These are phyloP conservation scores for Gossypium bickii DNA, from an alignment of 345 rosid species.

Conservation along the genomic window DNA sequence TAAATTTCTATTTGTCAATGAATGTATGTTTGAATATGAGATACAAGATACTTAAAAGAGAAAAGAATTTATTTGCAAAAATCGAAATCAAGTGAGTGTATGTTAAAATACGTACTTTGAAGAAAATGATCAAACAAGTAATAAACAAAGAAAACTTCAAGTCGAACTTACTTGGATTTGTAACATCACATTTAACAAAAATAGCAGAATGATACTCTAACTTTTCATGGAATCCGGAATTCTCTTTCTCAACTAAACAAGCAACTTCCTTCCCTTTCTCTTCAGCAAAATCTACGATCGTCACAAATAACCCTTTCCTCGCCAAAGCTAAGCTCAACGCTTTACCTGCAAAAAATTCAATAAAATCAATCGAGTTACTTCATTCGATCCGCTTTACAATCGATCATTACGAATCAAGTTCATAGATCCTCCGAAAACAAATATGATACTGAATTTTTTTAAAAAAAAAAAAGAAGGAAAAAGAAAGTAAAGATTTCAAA, in stretches of 20 bases:
- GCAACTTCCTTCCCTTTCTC: constrained; percentile 68
- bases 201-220: constrained; percentile 57
- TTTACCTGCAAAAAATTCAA: constrained; percentile 49
- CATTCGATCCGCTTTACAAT: background rate
- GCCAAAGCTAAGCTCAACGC: constrained; percentile 81
- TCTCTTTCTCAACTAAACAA: constrained; percentile 43
- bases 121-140: background rate
- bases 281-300: constrained; percentile 66
- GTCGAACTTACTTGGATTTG: constrained; percentile 48
- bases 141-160: background rate
- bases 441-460: background rate
- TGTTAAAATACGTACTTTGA: too few species aligned
- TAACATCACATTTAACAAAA: constrained; percentile 71
- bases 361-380: background rate
- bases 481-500: background rate
- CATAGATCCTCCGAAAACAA: background rate
- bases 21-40: too few species aligned
- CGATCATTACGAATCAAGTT: background rate
- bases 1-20: too few species aligned
- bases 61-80: too few species aligned
- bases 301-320: constrained; percentile 74
- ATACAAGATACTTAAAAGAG: too few species aligned
- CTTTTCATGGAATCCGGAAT: constrained; percentile 55
- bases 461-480: background rate
- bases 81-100: too few species aligned